These are phyloP conservation scores for Leccinum pseudoinsigne DNA, from an alignment of 1,284 basidiomycete species.

Conservation along the genomic window DNA sequence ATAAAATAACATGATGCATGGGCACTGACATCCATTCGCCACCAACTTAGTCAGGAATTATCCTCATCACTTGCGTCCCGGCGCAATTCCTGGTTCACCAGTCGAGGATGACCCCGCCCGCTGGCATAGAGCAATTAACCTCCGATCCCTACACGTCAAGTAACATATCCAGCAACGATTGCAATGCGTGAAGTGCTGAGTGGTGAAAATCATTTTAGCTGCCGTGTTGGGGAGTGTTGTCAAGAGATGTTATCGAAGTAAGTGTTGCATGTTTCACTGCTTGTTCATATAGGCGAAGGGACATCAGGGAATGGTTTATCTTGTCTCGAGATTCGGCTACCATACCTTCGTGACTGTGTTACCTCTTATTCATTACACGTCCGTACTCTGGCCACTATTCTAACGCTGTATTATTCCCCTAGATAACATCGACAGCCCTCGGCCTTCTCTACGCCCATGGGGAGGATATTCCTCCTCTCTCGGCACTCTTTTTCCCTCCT, in stretches of 20 bases:
- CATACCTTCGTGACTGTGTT: background rate
- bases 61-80: constrained; percentile 80
- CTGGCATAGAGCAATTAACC: constrained; percentile 1
- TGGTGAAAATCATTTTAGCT: constrained; percentile 61
- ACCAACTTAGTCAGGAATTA: constrained; percentile 89
- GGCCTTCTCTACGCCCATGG: constrained; percentile 31
- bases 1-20: constrained; percentile 27
- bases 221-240: constrained; percentile 38
- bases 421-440: constrained; percentile 34
- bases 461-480: constrained; percentile 23
- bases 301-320: background rate
- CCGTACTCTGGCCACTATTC: background rate
- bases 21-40: constrained; percentile 74
- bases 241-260: constrained; percentile 31
- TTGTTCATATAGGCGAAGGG: constrained; percentile 1
- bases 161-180: constrained; percentile 61
- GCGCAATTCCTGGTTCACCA: constrained; percentile 17
- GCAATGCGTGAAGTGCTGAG: constrained; percentile 63
- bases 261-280: constrained; percentile 14
- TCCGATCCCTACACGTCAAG: constrained; percentile 15
- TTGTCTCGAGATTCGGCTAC: background rate
- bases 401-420: constrained; percentile 10
- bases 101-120: constrained; percentile 5
- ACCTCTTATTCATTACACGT: background rate
- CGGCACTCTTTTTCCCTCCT: constrained; percentile 21